Conservation (phyloP, 1,284 basidiomycete genomes). For the Termitomyces sp. region DNA sequence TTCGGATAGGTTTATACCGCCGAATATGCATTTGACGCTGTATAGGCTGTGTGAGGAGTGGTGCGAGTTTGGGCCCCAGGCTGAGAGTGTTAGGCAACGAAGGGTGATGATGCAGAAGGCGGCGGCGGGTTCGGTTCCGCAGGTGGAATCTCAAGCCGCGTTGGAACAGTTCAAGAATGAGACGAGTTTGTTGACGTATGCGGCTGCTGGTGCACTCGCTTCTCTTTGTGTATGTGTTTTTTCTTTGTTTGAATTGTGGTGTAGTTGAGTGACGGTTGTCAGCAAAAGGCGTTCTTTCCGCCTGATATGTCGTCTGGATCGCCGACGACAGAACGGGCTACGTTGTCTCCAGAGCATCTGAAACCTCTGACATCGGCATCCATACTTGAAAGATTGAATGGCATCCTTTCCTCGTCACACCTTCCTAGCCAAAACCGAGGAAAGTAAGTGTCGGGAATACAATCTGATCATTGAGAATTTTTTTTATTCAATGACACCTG, state of each 20-base stretch:
- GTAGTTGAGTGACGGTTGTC: slow-evolving; percentile 3
- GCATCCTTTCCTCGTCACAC: slow-evolving; percentile 61
- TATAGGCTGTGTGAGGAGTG: slow-evolving; percentile 91
- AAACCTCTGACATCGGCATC: slow-evolving; percentile 49
- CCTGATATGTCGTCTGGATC: slow-evolving; percentile 55
- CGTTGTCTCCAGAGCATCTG: slow-evolving; percentile 38
- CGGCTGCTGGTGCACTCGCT: slow-evolving; percentile 79
- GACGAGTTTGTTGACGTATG: slow-evolving; percentile 68
- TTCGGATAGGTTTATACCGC: slow-evolving; percentile 73
- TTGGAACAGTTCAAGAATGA: slow-evolving; percentile 72
- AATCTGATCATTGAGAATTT: slow-evolving; percentile 15
- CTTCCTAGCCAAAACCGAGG: slow-evolving; percentile 46
- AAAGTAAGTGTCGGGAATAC: slow-evolving; percentile 44
- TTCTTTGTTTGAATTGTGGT: background rate
- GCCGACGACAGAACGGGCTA: slow-evolving; percentile 49
- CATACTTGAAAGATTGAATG: slow-evolving; percentile 60
- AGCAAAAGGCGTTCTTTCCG: slow-evolving; percentile 75
- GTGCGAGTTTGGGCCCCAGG: slow-evolving; percentile 82
- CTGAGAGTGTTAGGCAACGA: slow-evolving; percentile 71
- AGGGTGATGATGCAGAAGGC: slow-evolving; percentile 72
- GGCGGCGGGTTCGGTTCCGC: slow-evolving; percentile 49
- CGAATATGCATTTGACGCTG: slow-evolving; percentile 73
- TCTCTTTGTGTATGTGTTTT: slow-evolving; percentile 69
- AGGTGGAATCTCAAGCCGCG: slow-evolving; percentile 46
- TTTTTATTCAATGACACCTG: slow-evolving; percentile 24